Base-by-base conservation (phyloP, 139 green algal species). In the Volvox africanus region DNA sequence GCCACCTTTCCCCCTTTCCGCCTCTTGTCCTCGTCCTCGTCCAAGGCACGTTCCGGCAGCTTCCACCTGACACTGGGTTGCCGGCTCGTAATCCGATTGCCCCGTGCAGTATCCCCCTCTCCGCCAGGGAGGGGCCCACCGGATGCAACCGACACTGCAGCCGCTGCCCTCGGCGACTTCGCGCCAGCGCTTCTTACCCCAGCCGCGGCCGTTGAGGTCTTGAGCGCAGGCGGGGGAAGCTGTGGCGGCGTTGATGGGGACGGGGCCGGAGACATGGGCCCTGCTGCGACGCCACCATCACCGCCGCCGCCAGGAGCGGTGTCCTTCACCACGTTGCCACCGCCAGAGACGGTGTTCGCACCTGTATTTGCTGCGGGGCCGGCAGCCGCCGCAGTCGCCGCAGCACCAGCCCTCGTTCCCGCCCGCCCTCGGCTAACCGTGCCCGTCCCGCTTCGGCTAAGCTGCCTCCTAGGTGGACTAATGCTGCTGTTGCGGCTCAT, bases 21-120 rank as follows among this genome's bases (percentile, higher is more conserved):
- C 22, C 17, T 44, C 13, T 26, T 44, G 35, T 61, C 78, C 35
- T 17, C 78, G 18, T 61, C 78, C 18, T 28, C 78, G 28, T 65
- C 19, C 13, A 44, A 22, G 22, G 80, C 55, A 35, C 71, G 5
- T 79, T 79, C 71, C 71, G 71, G 71, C 71, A 79, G 71, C 21
- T 79, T 79, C 71, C 71, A 79, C 9, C 71, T n/a, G 26, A 79
- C 71, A 30, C 71, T 82, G 32, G 76, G 32, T 33, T 82, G 76
- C 32, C 76, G 76, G 32, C 76, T 17, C 30, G 65, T 73, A 12
- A 28, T 28, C 21, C 65, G 65, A 24, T 73, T 28, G 16, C 2
- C 65, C 65, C 65, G 6, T 12, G 65, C 65, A 24, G 21, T 16
- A 2, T 30, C 65, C 65, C 16, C 65, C 65, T 28, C 24, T 12